phyloP scores from a whole-genome alignment of 176 grass and related monocot species.

The Oryza coarctata region DNA sequence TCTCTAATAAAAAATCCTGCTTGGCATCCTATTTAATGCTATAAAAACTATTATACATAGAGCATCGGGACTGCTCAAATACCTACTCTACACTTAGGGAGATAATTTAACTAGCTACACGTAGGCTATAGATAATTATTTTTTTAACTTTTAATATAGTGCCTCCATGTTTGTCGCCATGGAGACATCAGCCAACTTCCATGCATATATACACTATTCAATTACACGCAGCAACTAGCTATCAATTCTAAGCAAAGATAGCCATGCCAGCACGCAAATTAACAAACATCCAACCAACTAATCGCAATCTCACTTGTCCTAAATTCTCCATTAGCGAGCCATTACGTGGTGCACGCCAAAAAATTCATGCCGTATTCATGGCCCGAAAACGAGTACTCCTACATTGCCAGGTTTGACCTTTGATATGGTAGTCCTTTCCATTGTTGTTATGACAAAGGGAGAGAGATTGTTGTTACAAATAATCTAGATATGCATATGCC shows the following conservation, averaged over 20 bases:
- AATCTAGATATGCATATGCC: background rate
- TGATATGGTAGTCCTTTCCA: background rate
- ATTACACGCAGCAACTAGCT: no score
- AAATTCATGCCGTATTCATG: constrained; percentile 18
- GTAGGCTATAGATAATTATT: constrained; percentile 10
- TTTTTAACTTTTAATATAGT: constrained; percentile 21
- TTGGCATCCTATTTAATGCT: no score
- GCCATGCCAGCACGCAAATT: background rate
- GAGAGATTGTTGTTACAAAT: background rate
- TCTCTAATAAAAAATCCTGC: no score
- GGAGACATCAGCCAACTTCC: constrained; percentile 30
- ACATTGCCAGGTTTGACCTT: constrained; percentile 55
- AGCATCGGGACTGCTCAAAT: no score
- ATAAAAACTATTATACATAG: no score
- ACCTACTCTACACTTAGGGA: background rate
- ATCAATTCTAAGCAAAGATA: background rate
- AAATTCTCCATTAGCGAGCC: background rate
- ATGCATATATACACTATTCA: no score
- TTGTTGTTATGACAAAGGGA: background rate
- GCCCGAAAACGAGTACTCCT: constrained; percentile 27
- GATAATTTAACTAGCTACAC: background rate
- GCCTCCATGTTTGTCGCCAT: constrained; percentile 37
- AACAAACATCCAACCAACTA: constrained; percentile 7
- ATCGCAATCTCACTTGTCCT: background rate
- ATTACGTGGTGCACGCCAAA: constrained; percentile 21